Conservation (phyloP, 495 filamentous ascomycete genomes). For the Pyronema omphalodes region DNA sequence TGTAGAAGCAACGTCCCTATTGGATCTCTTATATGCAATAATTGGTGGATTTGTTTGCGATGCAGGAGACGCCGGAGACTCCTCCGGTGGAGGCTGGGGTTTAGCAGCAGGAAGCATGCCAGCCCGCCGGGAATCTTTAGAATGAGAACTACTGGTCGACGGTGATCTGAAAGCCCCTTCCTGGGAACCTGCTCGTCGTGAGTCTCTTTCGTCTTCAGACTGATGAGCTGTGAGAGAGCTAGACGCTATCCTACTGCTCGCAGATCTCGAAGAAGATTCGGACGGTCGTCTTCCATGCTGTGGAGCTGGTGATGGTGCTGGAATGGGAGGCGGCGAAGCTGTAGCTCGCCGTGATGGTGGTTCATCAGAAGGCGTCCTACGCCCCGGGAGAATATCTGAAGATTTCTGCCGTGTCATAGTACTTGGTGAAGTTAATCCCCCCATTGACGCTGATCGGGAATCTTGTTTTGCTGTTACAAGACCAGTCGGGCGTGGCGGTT, state of each 20-base stretch:
- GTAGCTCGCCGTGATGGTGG: not conserved
- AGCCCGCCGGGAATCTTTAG: slow-evolving; percentile 9
- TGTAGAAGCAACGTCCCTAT: slow-evolving; percentile 40
- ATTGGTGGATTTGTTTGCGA: not conserved
- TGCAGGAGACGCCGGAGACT: slow-evolving; percentile 1
- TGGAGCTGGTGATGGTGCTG: not conserved
- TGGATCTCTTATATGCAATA: slow-evolving; percentile 16
- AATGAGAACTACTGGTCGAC: slow-evolving; percentile 17
- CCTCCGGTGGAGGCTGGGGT: not conserved
- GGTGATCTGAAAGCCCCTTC: slow-evolving; percentile 15
- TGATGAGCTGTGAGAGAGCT: slow-evolving; percentile 9
- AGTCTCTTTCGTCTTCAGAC: slow-evolving; percentile 10
- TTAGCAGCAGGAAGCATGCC: too few relatives aligned
- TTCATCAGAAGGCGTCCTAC: not conserved
- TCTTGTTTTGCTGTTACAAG: too few relatives aligned
- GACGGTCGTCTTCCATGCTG: slow-evolving; percentile 16
- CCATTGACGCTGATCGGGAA: too few relatives aligned
- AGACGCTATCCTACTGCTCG: slow-evolving; percentile 9
- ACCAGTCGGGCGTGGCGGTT: not conserved
- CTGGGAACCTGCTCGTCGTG: slow-evolving; percentile 16
- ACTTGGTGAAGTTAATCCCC: not conserved
- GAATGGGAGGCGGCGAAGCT: not conserved
- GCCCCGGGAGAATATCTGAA: not conserved
- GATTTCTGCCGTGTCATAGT: not conserved
- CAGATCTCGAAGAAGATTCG: slow-evolving; percentile 18